Conservation (phyloP, 108 stramenopile genomes). For the Skeletonema marinoi region DNA sequence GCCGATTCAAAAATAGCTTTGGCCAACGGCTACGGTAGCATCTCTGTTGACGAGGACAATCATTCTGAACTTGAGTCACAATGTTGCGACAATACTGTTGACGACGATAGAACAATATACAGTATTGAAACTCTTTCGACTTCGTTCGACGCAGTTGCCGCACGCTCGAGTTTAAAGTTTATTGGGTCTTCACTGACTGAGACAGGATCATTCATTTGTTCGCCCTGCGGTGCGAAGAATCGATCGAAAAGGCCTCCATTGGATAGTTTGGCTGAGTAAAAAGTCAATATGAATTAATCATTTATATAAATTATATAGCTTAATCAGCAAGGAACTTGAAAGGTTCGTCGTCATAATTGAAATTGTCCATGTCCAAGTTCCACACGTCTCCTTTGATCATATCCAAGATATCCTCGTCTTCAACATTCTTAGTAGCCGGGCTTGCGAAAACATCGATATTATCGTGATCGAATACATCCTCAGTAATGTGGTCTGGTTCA, state of each 20-base stretch:
- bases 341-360: slow-evolving; percentile 7
- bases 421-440: background rate
- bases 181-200: slow-evolving; percentile 54
- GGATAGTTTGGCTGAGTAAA: background rate
- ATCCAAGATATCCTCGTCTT: slow-evolving; percentile 16
- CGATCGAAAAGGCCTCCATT: background rate
- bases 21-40: background rate
- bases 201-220: slow-evolving; percentile 11
- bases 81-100: slow-evolving; percentile 3
- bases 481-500: background rate
- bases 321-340: slow-evolving; percentile 7
- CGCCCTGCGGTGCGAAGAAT: background rate
- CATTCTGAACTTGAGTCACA: background rate
- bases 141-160: slow-evolving; percentile 61
- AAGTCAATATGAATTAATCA: background rate
- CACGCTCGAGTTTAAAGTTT: slow-evolving; percentile 49
- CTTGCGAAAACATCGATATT: background rate
- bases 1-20: slow-evolving; percentile 34
- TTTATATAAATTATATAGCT: background rate
- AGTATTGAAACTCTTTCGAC: slow-evolving; percentile 63
- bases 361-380: background rate
- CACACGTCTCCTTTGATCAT: slow-evolving; percentile 14
- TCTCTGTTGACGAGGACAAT: background rate
- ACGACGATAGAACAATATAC: slow-evolving; percentile 40
- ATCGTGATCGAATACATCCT: background rate